phyloP scores from a whole-genome alignment of 176 grass and related monocot genomes.

The Tillandsia leiboldiana region DNA sequence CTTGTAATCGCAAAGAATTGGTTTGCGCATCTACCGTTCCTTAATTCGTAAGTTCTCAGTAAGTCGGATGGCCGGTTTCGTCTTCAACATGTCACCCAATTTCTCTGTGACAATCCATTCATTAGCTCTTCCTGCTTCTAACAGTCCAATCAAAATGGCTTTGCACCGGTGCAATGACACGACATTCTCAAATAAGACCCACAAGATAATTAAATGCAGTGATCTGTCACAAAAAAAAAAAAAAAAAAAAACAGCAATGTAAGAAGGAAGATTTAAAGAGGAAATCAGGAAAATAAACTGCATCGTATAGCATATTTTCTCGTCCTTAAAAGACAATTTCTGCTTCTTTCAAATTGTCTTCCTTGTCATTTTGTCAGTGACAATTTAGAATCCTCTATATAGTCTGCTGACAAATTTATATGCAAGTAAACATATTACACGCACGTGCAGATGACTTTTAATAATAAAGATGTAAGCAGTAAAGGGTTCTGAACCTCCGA shows the following conservation, averaged over 20 bases:
- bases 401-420: too few species aligned
- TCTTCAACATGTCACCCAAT: slow-evolving; percentile 35
- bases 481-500: background rate
- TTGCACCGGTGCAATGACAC: slow-evolving; percentile 68
- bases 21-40: slow-evolving; percentile 30
- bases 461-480: background rate
- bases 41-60: slow-evolving; percentile 9
- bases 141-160: slow-evolving; percentile 47
- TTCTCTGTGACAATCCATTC: slow-evolving; percentile 89
- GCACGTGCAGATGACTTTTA: too few species aligned
- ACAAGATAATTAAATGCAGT: slow-evolving; percentile 34
- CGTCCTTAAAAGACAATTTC: too few species aligned
- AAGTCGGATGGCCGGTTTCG: slow-evolving; percentile 16
- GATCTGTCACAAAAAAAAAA: slow-evolving; percentile 27
- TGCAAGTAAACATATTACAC: too few species aligned
- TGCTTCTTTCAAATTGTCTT: too few species aligned
- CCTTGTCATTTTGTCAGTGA: too few species aligned
- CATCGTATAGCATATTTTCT: too few species aligned
- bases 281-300: too few species aligned
- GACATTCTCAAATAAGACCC: slow-evolving; percentile 66
- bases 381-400: too few species aligned
- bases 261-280: too few species aligned
- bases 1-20: background rate
- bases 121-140: slow-evolving; percentile 54
- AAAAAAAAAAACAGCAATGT: background rate